These are phyloP conservation scores for Eucalyptus erythrocorys DNA, from an alignment of 345 rosid species.

Conservation along the genomic window DNA sequence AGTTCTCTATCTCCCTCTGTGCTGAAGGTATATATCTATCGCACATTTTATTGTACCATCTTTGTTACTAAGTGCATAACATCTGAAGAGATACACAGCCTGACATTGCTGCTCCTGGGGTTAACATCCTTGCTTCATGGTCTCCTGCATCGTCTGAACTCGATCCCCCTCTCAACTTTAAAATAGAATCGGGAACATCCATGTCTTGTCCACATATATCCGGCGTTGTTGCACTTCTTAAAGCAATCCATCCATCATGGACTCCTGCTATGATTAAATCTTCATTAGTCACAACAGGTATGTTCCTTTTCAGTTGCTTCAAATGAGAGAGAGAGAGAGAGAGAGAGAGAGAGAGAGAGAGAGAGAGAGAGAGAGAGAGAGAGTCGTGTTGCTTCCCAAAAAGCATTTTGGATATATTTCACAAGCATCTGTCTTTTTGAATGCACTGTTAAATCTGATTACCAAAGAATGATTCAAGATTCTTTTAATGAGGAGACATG, in stretches of 20 bases:
- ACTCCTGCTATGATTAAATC: constrained; percentile 50
- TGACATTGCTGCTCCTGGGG: constrained; percentile 60
- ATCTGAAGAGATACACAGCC: constrained; percentile 18
- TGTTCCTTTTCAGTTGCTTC: neutral
- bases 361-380: no score
- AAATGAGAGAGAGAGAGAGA: neutral
- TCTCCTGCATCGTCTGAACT: constrained; percentile 20
- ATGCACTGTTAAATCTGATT: neutral
- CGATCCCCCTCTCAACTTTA: constrained; percentile 7
- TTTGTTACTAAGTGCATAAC: neutral
- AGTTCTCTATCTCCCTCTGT: constrained; percentile 41
- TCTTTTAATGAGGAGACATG: neutral
- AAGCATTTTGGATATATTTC: neutral
- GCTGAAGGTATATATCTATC: constrained; percentile 22
- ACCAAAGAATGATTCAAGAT: neutral
- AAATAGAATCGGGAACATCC: constrained; percentile 45
- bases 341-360: neutral
- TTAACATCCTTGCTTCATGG: constrained; percentile 45
- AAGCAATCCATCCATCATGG: constrained; percentile 37
- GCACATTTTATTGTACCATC: neutral
- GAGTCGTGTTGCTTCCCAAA: neutral
- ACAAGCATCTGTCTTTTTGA: neutral
- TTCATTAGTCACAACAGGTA: constrained; percentile 42
- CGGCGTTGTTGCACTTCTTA: constrained; percentile 39
- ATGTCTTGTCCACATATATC: constrained; percentile 55